These are phyloP conservation scores for Saprolegnia diclina DNA, from an alignment of 352 stramenopile genomes.

Conservation along the genomic window DNA sequence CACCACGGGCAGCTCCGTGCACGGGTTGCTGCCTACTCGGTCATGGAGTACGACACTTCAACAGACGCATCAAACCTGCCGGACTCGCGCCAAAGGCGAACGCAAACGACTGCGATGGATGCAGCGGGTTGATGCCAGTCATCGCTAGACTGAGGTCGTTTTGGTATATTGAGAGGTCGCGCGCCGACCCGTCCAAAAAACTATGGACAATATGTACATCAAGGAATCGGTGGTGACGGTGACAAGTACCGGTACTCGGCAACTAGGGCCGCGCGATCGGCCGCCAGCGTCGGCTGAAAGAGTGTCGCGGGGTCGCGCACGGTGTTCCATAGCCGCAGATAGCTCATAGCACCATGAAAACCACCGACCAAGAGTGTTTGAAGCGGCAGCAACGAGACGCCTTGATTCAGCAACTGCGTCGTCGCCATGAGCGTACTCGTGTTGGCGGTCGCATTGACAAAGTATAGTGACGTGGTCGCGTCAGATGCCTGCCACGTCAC, in stretches of 20 bases:
- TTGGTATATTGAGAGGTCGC: constrained; percentile 12
- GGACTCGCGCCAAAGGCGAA: constrained; percentile 14
- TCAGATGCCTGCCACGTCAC: neutral
- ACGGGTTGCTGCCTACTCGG: neutral
- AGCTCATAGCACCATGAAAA: neutral
- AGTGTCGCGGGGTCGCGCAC: neutral
- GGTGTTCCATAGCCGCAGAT: constrained; percentile 15
- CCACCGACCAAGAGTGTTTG: neutral
- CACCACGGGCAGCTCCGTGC: neutral
- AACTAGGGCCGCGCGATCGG: neutral
- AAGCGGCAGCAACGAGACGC: neutral
- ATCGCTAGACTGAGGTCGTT: neutral
- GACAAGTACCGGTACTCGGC: constrained; percentile 11
- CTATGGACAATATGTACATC: neutral
- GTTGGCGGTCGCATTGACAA: neutral
- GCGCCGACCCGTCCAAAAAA: constrained; percentile 4
- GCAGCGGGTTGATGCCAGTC: neutral
- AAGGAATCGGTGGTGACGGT: neutral
- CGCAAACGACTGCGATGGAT: neutral
- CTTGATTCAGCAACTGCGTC: neutral
- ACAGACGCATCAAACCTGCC: neutral
- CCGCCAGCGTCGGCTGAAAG: neutral
- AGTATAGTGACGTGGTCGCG: constrained; percentile 1
- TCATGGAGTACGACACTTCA: neutral
- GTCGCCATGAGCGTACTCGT: neutral